phyloP scores from a whole-genome alignment of 2,329 filamentous ascomycete species.

The Aspergillus pseudonomiae region DNA sequence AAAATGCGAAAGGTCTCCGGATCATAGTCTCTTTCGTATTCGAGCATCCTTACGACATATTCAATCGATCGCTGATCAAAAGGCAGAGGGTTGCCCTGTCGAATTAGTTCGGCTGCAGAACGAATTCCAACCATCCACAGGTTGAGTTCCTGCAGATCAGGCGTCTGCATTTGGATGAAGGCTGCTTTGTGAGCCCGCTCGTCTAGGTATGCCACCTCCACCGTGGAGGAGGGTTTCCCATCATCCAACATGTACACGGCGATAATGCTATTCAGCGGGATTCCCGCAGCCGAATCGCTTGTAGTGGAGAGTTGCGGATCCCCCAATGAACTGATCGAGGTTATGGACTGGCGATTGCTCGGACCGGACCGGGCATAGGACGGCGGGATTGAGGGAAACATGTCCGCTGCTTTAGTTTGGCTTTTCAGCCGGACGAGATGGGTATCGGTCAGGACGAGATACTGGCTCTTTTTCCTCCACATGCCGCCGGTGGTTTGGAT shows the following conservation, averaged over 20 bases:
- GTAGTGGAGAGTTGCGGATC: conserved; percentile 63
- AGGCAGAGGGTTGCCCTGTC: conserved; percentile 54
- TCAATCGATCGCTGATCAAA: conserved; percentile 64
- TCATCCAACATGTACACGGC: conserved; percentile 70
- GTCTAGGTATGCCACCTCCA: conserved; percentile 70
- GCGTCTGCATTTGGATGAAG: conserved; percentile 66
- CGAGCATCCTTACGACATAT: conserved; percentile 64
- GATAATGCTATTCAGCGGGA: conserved; percentile 67
- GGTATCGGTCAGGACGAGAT: conserved; percentile 70
- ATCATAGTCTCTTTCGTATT: conserved; percentile 70
- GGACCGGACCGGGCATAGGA: conserved; percentile 43
- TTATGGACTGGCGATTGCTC: conserved; percentile 58
- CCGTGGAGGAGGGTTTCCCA: conserved; percentile 65
- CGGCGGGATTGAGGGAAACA: conserved; percentile 58
- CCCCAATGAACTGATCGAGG: conserved; percentile 63
- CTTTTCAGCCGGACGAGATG: conserved; percentile 71
- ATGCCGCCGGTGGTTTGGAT: conserved; percentile 70
- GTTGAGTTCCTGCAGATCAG: conserved; percentile 66
- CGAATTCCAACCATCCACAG: conserved; percentile 67
- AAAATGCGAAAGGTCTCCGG: conserved; percentile 69
- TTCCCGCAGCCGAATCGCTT: conserved; percentile 56
- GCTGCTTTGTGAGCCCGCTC: conserved; percentile 64
- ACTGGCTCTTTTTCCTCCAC: conserved; percentile 74
- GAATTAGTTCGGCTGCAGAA: conserved; percentile 59
- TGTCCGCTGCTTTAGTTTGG: conserved; percentile 66